phyloP scores from a whole-genome alignment of 2,329 filamentous ascomycete species.

The Helotiales sp. region DNA sequence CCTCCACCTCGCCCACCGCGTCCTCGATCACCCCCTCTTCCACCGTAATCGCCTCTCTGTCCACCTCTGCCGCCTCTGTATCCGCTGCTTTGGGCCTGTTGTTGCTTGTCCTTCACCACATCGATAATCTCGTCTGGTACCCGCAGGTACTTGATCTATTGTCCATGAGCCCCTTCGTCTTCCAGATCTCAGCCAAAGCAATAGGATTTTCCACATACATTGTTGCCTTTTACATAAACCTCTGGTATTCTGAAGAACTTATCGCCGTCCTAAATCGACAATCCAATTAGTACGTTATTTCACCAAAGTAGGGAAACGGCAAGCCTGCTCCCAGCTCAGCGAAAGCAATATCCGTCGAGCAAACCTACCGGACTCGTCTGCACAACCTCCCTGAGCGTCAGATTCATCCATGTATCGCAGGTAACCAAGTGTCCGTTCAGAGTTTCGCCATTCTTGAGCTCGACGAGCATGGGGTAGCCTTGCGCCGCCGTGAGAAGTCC shows the following conservation, averaged over 20 bases:
- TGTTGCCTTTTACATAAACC: slow-evolving; percentile 96
- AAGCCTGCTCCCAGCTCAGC: not conserved
- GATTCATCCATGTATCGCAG: slow-evolving; percentile 99
- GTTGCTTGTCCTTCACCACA: slow-evolving; percentile 85
- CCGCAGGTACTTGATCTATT: slow-evolving; percentile 90
- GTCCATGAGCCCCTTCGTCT: slow-evolving; percentile 16
- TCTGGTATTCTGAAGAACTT: slow-evolving; percentile 91
- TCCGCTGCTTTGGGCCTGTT: slow-evolving; percentile 42
- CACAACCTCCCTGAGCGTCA: slow-evolving; percentile 95
- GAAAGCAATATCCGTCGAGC: not conserved
- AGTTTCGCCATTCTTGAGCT: slow-evolving; percentile 97
- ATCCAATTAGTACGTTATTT: slow-evolving; percentile 14
- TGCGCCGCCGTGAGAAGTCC: slow-evolving; percentile 93
- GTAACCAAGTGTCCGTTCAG: slow-evolving; percentile 94
- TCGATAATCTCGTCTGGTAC: slow-evolving; percentile 98
- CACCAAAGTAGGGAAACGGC: not conserved
- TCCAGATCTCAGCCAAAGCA: not conserved
- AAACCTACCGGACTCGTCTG: slow-evolving; percentile 80
- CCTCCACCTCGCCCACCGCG: slow-evolving; percentile 38
- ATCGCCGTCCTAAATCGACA: slow-evolving; percentile 75
- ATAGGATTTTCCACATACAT: slow-evolving; percentile 58
- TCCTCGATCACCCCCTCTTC: slow-evolving; percentile 36
- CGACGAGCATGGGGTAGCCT: slow-evolving; percentile 96
- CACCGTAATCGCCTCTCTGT: slow-evolving; percentile 56
- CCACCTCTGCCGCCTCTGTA: slow-evolving; percentile 70